phyloP scores from a whole-genome alignment of 345 rosid genomes.

The Litchi chinensis region DNA sequence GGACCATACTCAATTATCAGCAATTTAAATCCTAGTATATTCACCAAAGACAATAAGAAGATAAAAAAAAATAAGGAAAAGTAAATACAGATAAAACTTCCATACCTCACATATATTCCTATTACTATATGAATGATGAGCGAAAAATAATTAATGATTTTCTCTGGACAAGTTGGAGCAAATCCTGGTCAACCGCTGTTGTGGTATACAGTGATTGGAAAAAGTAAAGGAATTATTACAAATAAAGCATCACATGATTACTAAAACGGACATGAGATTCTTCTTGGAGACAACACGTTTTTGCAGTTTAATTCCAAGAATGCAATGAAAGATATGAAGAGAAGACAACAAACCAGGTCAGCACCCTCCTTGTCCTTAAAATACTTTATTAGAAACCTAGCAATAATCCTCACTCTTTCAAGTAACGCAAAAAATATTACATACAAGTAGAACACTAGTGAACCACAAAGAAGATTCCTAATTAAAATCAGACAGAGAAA shows the following conservation, averaged over 20 bases:
- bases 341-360: neutral
- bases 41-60: neutral
- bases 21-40: neutral
- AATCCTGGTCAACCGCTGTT: neutral
- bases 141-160: neutral
- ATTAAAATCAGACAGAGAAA: neutral
- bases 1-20: constrained; percentile 9
- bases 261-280: no score
- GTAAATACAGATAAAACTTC: neutral
- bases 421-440: neutral
- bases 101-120: neutral
- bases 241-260: neutral
- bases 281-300: neutral
- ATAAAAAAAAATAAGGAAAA: neutral
- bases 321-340: neutral
- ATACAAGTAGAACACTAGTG: neutral
- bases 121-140: neutral
- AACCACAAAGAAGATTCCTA: neutral
- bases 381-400: neutral
- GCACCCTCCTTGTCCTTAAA: neutral
- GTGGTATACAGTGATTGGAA: neutral
- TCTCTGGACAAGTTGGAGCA: neutral
- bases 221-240: neutral
- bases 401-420: neutral
- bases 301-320: neutral